Percentiles rank a stretch among this genome's conserved stretches.
Conservation (phyloP, 108 stramenopile species). For the Cylindrotheca fusiformis region DNA sequence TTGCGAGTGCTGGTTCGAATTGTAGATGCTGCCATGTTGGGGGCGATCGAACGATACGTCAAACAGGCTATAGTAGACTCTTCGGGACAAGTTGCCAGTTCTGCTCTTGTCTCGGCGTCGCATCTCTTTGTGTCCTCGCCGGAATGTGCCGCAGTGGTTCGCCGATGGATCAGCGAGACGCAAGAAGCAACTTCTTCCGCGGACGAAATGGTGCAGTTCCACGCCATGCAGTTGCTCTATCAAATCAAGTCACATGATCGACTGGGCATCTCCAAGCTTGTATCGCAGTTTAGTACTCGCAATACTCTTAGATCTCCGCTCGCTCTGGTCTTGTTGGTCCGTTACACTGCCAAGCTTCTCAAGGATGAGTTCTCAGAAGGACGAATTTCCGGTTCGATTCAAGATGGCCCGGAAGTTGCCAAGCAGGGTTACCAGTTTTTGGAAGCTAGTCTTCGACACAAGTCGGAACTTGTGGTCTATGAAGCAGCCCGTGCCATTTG, state of each 20-base stretch:
- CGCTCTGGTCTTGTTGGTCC: constrained; percentile 92
- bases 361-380: constrained; percentile 78
- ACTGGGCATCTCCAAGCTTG: constrained; percentile 95
- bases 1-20: constrained; percentile 96
- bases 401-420: constrained; percentile 69
- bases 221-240: constrained; percentile 98
- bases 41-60: constrained; percentile 97
- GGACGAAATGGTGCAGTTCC: constrained; percentile 98
- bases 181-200: constrained; percentile 89
- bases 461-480: constrained; percentile 96
- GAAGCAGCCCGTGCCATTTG: constrained; percentile 99
- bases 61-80: constrained; percentile 99
- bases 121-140: constrained; percentile 71
- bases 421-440: constrained; percentile 91
- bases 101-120: constrained; percentile 90
- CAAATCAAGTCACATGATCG: constrained; percentile 96
- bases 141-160: constrained; percentile 82
- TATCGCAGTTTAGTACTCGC: constrained; percentile 86
- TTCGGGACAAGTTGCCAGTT: constrained; percentile 91
- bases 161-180: constrained; percentile 93
- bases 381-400: constrained; percentile 47
- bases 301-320: constrained; percentile 90
- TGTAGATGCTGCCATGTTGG: constrained; percentile 98
- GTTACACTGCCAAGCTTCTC: constrained; percentile 91
- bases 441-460: constrained; percentile 90